These are phyloP conservation scores for Rosa chinensis DNA, from an alignment of 306 rosid species.

Conservation along the genomic window DNA sequence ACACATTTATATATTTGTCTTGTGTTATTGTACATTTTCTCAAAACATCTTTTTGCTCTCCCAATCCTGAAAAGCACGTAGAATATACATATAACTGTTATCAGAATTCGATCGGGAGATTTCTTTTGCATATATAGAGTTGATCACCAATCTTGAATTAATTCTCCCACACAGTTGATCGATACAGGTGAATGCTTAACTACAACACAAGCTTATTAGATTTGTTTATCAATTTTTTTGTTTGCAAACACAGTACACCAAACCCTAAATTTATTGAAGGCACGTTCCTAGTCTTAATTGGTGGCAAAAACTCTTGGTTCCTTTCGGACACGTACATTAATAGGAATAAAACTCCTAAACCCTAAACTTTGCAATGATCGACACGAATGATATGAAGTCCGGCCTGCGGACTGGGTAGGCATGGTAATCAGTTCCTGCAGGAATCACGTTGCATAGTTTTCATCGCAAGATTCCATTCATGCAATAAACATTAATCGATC, in stretches of 20 bases:
- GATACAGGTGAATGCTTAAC: too few species aligned
- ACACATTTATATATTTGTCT: neutral
- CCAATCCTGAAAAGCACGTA: neutral
- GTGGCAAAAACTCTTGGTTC: neutral
- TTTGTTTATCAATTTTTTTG: too few species aligned
- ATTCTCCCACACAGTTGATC: too few species aligned
- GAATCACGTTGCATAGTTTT: neutral
- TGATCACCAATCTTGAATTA: neutral
- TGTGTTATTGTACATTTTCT: neutral
- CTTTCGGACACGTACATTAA: neutral
- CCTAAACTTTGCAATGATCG: neutral
- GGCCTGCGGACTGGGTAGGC: neutral
- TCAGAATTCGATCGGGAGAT: neutral
- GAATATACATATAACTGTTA: neutral
- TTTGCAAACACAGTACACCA: too few species aligned
- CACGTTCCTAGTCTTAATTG: neutral
- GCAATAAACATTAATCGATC: neutral
- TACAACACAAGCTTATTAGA: too few species aligned
- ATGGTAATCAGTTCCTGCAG: neutral
- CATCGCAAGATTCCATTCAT: neutral
- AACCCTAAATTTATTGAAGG: too few species aligned
- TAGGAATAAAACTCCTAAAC: neutral
- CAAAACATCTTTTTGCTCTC: neutral
- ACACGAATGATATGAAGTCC: neutral
- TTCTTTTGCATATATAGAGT: neutral